Percentiles rank a stretch among this genome's conserved stretches.
Evolutionary conservation across 306 rosid species (phyloP).

Genomic region (barrel medic (Medicago truncatula)): DNA sequence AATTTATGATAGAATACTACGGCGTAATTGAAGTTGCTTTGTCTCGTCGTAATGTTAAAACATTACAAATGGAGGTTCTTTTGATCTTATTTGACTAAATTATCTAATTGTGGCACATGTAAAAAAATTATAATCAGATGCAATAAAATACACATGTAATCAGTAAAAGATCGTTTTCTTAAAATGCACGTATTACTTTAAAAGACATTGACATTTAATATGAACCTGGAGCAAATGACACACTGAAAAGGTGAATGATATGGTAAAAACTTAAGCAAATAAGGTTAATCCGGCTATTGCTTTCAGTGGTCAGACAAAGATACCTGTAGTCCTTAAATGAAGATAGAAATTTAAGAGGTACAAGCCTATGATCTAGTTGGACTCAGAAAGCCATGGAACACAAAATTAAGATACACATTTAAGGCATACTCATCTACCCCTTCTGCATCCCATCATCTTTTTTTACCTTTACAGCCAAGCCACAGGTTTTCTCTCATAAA

Average conservation of each 20-base stretch:
- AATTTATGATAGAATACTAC: no score
- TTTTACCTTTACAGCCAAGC: conserved; percentile 61
- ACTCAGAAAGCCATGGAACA: conserved; percentile 45
- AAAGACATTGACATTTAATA: no score
- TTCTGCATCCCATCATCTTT: conserved; percentile 53
- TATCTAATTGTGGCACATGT: no score
- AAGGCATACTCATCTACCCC: conserved; percentile 58
- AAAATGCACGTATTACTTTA: no score
- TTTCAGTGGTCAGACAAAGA: conserved; percentile 49
- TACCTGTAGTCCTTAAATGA: conserved; percentile 55
- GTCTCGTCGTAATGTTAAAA: no score
- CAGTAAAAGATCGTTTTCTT: no score
- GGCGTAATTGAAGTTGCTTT: no score
- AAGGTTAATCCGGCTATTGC: conserved; percentile 43
- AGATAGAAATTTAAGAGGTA: conserved; percentile 18
- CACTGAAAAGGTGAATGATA: conserved; percentile 3
- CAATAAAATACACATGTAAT: no score
- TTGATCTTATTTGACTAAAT: no score
- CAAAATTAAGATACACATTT: conserved; percentile 48
- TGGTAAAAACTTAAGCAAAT: background rate
- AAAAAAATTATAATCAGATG: no score
- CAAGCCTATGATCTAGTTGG: conserved; percentile 37
- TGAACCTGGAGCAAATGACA: conserved; percentile 12
- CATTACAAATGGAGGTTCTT: no score
- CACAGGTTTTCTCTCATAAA: conserved; percentile 56